Evolutionary conservation across 345 rosid species (phyloP).

Genomic region (Euphorbia lathyris): DNA sequence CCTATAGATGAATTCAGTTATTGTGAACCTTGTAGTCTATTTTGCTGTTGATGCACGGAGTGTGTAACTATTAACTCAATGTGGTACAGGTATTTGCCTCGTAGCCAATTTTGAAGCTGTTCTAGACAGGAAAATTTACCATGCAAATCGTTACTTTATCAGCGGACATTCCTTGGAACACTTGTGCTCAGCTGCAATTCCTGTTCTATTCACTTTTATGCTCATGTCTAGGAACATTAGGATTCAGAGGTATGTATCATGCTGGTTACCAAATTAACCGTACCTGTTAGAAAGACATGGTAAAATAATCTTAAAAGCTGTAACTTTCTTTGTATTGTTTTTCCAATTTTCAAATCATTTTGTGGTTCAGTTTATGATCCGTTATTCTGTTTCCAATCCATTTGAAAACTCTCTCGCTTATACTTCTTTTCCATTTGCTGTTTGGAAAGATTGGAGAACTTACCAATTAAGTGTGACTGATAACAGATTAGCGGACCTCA

Average conservation of each 20-base stretch:
- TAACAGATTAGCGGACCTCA: conserved; percentile 57
- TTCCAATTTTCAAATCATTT: neutral
- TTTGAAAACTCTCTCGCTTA: neutral
- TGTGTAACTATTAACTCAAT: conserved; percentile 5
- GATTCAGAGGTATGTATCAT: conserved; percentile 59
- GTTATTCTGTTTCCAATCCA: neutral
- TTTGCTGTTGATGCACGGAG: neutral
- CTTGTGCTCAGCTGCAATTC: conserved; percentile 53
- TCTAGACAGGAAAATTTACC: conserved; percentile 64
- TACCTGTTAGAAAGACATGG: neutral
- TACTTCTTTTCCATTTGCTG: neutral
- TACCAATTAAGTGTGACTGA: conserved; percentile 15
- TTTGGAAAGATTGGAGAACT: neutral
- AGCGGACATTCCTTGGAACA: conserved; percentile 84
- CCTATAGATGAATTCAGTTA: neutral
- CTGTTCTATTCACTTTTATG: conserved; percentile 61
- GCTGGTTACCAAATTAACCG: neutral
- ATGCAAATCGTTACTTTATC: conserved; percentile 46
- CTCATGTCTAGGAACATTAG: conserved; percentile 55
- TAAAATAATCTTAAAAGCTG: neutral
- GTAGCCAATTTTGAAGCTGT: conserved; percentile 57
- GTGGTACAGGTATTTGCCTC: conserved; percentile 47
- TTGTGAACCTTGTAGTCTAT: neutral
- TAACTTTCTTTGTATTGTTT: neutral
- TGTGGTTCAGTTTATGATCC: neutral